Evolutionary conservation across 192 early-diverging fungal species (phyloP).

Genomic region (Dissophora ornata): DNA sequence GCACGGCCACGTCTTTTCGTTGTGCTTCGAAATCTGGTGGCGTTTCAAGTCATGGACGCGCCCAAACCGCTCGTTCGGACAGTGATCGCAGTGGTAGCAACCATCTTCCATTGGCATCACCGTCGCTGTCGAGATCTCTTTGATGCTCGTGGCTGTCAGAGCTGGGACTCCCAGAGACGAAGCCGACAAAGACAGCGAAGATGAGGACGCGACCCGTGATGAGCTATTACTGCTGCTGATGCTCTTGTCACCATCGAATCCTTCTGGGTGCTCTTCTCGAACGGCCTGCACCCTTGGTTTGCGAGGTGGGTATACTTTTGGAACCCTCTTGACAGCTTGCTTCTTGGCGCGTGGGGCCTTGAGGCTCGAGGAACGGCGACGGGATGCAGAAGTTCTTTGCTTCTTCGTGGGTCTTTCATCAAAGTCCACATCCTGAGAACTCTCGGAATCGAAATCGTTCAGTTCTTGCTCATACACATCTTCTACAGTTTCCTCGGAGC

Average conservation of each 20-base stretch:
- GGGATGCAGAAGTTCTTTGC: background rate
- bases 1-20: conserved; percentile 29
- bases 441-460: too few relatives aligned
- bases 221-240: too few relatives aligned
- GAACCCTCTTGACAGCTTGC: conserved; percentile 4
- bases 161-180: background rate
- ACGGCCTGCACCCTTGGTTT: background rate
- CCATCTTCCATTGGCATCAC: conserved; percentile 3
- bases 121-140: background rate
- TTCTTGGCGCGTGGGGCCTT: conserved; percentile 28
- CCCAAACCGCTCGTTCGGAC: conserved; percentile 26
- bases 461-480: too few relatives aligned
- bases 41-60: conserved; percentile 27
- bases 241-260: too few relatives aligned
- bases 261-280: background rate
- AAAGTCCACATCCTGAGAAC: too few relatives aligned
- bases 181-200: too few relatives aligned
- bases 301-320: conserved; percentile 40
- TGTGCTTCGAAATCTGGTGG: conserved; percentile 37
- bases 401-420: background rate
- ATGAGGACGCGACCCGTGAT: too few relatives aligned
- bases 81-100: conserved; percentile 10
- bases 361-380: background rate
- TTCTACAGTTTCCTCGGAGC: background rate
- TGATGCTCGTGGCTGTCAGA: background rate